A percentile compares a stretch with the other conserved stretches of the same genome.
Evolutionary conservation across 1,139 yeast species (phyloP).

Genomic region (Saccharomycopsis crataegensis): DNA sequence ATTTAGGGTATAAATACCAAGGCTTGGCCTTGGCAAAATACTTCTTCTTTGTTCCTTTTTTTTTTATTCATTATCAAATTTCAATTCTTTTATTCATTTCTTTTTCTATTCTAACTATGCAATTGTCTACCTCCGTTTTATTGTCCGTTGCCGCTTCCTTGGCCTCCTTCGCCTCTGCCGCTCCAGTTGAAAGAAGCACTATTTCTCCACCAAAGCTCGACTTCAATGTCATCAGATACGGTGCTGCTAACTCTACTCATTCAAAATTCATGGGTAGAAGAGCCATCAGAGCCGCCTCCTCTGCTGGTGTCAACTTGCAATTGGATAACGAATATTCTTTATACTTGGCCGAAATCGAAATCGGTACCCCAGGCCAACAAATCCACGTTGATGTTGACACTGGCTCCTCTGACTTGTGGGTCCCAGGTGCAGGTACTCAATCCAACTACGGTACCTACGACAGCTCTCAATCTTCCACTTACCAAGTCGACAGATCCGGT

Average conservation of each 20-base stretch:
- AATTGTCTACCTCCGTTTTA: slow-evolving; percentile 13
- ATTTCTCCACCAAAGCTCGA: slow-evolving; percentile 6
- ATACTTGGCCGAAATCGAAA: slow-evolving; percentile 32
- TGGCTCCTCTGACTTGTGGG: too few relatives aligned
- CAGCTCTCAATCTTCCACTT: slow-evolving; percentile 21
- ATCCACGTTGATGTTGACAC: too few relatives aligned
- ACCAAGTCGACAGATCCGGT: not conserved
- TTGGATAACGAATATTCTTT: slow-evolving; percentile 12
- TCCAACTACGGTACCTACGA: slow-evolving; percentile 40
- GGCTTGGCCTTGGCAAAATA: too few relatives aligned
- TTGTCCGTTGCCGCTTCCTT: slow-evolving; percentile 13
- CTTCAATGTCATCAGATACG: slow-evolving; percentile 16
- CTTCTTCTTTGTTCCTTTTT: too few relatives aligned
- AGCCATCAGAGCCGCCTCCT: slow-evolving; percentile 39
- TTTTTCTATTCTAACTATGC: too few relatives aligned
- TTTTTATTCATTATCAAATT: not conserved
- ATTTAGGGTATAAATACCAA: too few relatives aligned
- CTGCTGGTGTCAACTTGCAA: slow-evolving; percentile 6
- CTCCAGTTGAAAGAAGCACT: slow-evolving; percentile 10
- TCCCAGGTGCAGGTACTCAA: slow-evolving; percentile 28
- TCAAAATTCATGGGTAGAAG: too few relatives aligned
- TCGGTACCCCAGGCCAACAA: too few relatives aligned
- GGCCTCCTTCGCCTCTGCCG: slow-evolving; percentile 13
- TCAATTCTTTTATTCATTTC: not conserved
- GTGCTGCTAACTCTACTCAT: slow-evolving; percentile 27